Percentiles rank a stretch among this genome's conserved stretches.
Evolutionary conservation across 2,329 filamentous ascomycete genomes (phyloP).

Genomic region (Rutstroemia sp.): DNA sequence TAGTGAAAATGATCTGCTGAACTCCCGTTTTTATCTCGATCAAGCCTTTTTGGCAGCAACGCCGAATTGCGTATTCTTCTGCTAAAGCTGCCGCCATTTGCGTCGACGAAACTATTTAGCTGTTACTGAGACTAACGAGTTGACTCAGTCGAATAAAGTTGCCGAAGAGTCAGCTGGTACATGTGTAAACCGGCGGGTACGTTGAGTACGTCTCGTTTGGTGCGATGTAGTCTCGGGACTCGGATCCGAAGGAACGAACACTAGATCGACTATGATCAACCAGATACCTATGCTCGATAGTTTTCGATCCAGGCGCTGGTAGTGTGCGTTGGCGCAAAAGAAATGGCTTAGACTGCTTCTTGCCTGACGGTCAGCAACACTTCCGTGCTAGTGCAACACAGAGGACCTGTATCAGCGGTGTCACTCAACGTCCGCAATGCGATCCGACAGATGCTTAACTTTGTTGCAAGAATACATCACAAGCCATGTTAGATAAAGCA

Average conservation of each 20-base stretch:
- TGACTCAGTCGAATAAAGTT: background rate
- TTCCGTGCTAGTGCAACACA: background rate
- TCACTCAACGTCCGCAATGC: background rate
- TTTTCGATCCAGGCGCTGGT: background rate
- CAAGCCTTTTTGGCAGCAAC: background rate
- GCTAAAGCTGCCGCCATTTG: background rate
- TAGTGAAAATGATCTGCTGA: background rate
- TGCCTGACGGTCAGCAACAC: background rate
- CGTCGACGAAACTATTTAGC: background rate
- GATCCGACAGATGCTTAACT: background rate
- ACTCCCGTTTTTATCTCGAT: background rate
- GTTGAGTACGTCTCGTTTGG: background rate
- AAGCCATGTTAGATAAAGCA: background rate
- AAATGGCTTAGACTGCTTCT: background rate
- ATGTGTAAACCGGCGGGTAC: background rate
- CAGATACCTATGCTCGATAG: background rate
- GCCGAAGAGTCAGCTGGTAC: background rate
- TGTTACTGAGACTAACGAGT: background rate
- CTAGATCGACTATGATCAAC: background rate
- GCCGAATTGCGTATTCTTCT: background rate
- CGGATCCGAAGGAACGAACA: background rate
- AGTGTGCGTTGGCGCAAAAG: background rate
- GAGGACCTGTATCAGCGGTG: background rate
- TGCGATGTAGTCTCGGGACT: background rate
- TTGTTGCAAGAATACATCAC: background rate